These are phyloP conservation scores for Claviceps spartinae DNA, from an alignment of 2,329 filamentous ascomycete species.

Conservation along the genomic window DNA sequence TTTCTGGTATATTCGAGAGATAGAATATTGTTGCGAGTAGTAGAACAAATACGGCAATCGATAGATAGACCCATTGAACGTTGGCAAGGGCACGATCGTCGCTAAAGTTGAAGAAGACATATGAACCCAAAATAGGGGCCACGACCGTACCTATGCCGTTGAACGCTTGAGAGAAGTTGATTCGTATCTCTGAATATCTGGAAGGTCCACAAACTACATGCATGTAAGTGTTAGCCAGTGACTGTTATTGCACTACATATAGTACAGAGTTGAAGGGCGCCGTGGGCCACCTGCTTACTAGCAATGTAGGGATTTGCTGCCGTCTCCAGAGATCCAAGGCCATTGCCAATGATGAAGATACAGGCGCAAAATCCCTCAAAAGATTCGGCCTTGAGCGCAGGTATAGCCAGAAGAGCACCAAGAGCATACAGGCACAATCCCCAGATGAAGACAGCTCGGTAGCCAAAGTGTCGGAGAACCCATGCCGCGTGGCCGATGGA, in stretches of 20 bases:
- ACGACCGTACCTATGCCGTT: conserved; percentile 63
- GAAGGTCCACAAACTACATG: conserved; percentile 40
- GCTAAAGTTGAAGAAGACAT: conserved; percentile 56
- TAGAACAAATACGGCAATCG: conserved; percentile 59
- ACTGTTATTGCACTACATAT: not conserved
- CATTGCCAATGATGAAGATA: conserved; percentile 63
- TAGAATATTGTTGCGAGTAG: conserved; percentile 53
- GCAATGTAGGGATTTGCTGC: conserved; percentile 65
- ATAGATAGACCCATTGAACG: conserved; percentile 66
- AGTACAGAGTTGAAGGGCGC: not conserved
- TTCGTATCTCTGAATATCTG: conserved; percentile 56
- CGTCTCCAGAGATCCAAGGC: conserved; percentile 61
- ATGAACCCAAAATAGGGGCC: conserved; percentile 58
- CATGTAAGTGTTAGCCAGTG: not conserved
- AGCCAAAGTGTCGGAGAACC: conserved; percentile 51
- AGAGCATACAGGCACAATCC: conserved; percentile 54
- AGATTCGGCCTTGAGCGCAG: conserved; percentile 45
- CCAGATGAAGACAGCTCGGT: conserved; percentile 54
- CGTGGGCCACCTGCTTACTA: conserved; percentile 14
- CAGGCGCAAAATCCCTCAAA: conserved; percentile 62
- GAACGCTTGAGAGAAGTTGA: conserved; percentile 66
- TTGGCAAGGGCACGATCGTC: conserved; percentile 44
- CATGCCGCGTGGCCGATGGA: conserved; percentile 52
- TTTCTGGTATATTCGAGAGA: conserved; percentile 54
- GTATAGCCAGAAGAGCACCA: conserved; percentile 42